A percentile compares a stretch with the other conserved stretches of the same genome.
Evolutionary conservation across 345 rosid species (phyloP).

Genomic region (Eucalyptus virginea): DNA sequence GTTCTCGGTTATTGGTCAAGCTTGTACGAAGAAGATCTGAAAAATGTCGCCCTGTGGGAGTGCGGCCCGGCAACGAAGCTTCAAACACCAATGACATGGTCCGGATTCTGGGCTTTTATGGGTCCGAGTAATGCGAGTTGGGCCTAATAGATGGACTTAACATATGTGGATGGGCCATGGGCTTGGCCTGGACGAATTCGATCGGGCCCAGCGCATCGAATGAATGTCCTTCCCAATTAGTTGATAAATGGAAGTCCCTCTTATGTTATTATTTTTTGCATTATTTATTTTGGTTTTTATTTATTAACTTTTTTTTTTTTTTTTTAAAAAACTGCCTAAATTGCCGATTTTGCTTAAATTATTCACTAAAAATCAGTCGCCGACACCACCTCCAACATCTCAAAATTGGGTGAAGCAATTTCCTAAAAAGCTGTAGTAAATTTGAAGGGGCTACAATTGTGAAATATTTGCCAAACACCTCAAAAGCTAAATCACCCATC

Average conservation of each 20-base stretch:
- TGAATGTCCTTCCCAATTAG: not conserved
- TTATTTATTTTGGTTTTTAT: not conserved
- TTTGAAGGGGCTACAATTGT: too few species aligned
- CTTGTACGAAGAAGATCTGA: too few species aligned
- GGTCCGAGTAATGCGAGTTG: not conserved
- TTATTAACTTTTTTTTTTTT: too few species aligned
- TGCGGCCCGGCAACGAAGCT: too few species aligned
- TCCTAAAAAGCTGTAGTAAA: not conserved
- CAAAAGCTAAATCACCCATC: not conserved
- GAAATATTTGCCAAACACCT: not conserved
- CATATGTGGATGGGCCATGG: not conserved
- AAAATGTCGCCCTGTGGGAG: fast-evolving
- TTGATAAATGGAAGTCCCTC: not conserved
- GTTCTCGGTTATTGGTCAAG: too few species aligned
- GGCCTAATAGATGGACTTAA: not conserved
- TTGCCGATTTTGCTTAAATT: not conserved
- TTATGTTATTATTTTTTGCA: not conserved
- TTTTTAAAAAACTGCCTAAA: not conserved
- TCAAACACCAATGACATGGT: not conserved
- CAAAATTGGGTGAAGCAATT: not conserved
- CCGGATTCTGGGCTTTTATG: not conserved
- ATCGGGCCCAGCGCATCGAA: not conserved
- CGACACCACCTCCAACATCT: too few species aligned
- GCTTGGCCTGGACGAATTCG: not conserved
- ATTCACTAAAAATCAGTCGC: too few species aligned